Conservation (phyloP, 2,329 filamentous ascomycete genomes). For the Sordariomycetes sp. region DNA sequence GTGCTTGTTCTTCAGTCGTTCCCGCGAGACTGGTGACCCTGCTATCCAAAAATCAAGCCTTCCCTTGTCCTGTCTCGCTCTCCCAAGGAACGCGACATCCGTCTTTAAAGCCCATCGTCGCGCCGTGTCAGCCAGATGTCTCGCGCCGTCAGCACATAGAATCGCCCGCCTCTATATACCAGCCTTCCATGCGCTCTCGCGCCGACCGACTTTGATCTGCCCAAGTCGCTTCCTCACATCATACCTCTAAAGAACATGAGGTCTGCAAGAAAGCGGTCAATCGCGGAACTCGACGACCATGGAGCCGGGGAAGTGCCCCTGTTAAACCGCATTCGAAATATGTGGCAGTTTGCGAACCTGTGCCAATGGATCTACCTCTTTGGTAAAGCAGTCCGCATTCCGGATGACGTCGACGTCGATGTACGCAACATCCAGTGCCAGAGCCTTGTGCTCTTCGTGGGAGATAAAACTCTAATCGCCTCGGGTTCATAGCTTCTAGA, state of each 20-base stretch:
- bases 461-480: background rate
- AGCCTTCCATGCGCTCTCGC: background rate
- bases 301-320: background rate
- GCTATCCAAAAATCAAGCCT: background rate
- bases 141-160: background rate
- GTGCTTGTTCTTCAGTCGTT: background rate
- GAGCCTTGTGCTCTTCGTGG: no score
- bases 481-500: slow-evolving; percentile 61
- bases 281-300: background rate
- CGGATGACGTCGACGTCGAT: slow-evolving; percentile 81
- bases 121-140: background rate
- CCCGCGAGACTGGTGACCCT: no score
- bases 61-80: background rate
- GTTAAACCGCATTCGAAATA: slow-evolving; percentile 56
- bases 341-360: slow-evolving; percentile 92
- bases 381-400: slow-evolving; percentile 79
- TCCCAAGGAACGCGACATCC: background rate
- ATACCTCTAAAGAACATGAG: background rate
- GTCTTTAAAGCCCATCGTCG: background rate
- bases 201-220: slow-evolving; percentile 12
- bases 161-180: background rate
- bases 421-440: slow-evolving; percentile 35
- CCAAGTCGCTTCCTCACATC: slow-evolving; percentile 8
- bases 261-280: background rate
- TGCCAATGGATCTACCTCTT: slow-evolving; percentile 93